phyloP scores from a whole-genome alignment of 2,329 filamentous ascomycete species.

The Diplodia scrobiculata region DNA sequence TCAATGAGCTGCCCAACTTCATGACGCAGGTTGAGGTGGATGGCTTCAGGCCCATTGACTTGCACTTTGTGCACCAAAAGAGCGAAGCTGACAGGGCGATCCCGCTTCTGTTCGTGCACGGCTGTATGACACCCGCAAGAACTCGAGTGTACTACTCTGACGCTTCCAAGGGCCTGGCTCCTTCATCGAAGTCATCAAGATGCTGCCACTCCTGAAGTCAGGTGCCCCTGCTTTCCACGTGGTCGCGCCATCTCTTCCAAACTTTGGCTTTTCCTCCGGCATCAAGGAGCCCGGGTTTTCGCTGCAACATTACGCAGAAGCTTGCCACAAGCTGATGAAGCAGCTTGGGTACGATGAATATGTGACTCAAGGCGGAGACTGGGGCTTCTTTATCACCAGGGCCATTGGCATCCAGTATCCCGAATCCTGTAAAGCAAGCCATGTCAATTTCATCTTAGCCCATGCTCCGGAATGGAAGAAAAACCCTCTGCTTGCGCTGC shows the following conservation, averaged over 20 bases:
- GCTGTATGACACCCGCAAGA: slow-evolving; percentile 49
- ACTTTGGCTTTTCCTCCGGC: slow-evolving; percentile 58
- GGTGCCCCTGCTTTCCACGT: slow-evolving; percentile 55
- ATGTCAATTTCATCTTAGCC: slow-evolving; percentile 61
- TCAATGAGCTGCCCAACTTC: slow-evolving; percentile 66
- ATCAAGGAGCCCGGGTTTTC: slow-evolving; percentile 60
- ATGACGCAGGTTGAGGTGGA: slow-evolving; percentile 57
- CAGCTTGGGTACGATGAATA: slow-evolving; percentile 67
- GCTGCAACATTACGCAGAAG: slow-evolving; percentile 63
- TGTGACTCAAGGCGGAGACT: slow-evolving; percentile 63
- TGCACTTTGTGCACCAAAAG: slow-evolving; percentile 66
- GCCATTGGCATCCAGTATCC: slow-evolving; percentile 63
- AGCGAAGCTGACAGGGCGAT: slow-evolving; percentile 58
- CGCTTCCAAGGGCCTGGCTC: slow-evolving; percentile 62
- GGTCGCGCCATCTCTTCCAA: slow-evolving; percentile 58
- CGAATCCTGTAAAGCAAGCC: slow-evolving; percentile 58
- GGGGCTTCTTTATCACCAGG: slow-evolving; percentile 68
- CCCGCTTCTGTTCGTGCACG: slow-evolving; percentile 68
- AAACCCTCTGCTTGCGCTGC: slow-evolving; percentile 60
- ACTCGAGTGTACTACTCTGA: not conserved
- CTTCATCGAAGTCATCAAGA: slow-evolving; percentile 66
- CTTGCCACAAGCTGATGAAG: slow-evolving; percentile 68
- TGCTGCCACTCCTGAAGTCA: slow-evolving; percentile 54
- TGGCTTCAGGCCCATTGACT: slow-evolving; percentile 60
- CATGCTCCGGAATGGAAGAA: slow-evolving; percentile 53